Conservation (phyloP, 805 yeast genomes). For the Candida sphagnicola region DNA sequence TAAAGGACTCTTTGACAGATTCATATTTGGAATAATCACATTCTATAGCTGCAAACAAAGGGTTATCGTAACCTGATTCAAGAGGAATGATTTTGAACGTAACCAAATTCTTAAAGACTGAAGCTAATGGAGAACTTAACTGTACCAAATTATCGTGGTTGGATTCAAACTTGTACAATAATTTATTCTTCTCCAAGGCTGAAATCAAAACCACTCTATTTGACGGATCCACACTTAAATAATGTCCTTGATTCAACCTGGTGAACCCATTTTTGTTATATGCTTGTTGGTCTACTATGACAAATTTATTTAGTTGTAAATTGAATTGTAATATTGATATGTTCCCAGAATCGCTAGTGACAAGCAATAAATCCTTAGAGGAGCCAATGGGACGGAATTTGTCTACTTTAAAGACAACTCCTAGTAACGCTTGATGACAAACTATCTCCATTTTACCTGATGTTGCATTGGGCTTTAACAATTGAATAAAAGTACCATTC, state of each 20-base stretch:
- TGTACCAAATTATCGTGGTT: conserved; percentile 39
- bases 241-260: conserved; percentile 71
- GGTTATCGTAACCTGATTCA: conserved; percentile 79
- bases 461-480: conserved; percentile 49
- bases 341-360: conserved; percentile 80
- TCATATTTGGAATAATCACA: conserved; percentile 43
- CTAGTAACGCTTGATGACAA: conserved; percentile 48
- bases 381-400: conserved; percentile 53
- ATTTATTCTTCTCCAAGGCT: conserved; percentile 70
- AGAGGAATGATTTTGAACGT: conserved; percentile 55
- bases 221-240: conserved; percentile 64
- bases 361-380: conserved; percentile 52
- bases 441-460: conserved; percentile 51
- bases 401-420: conserved; percentile 51
- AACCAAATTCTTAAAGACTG: conserved; percentile 45
- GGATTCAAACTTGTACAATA: conserved; percentile 63
- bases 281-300: conserved; percentile 57
- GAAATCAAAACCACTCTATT: conserved; percentile 67
- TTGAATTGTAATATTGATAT: conserved; percentile 50
- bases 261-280: conserved; percentile 72
- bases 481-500: conserved; percentile 49
- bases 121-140: conserved; percentile 74
- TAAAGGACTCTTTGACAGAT: conserved; percentile 9
- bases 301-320: conserved; percentile 33
- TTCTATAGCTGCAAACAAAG: conserved; percentile 80